These are phyloP conservation scores for Fusarium burgessii DNA, from an alignment of 2,329 filamentous ascomycete species.

Conservation along the genomic window DNA sequence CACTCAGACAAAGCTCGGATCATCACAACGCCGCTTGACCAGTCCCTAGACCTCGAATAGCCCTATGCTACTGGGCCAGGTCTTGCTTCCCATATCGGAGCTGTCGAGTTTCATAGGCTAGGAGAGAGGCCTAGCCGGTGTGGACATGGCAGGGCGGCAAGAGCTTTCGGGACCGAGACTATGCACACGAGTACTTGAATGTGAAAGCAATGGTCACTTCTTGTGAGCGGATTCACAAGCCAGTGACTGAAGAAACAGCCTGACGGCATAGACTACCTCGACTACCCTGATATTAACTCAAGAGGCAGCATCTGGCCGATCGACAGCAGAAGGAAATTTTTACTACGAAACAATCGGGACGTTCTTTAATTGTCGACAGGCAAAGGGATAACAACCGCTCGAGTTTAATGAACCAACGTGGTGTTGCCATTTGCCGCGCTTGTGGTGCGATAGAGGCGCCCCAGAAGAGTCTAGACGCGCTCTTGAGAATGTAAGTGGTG, in stretches of 20 bases:
- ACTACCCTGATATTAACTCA: not conserved
- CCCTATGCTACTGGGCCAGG: not conserved
- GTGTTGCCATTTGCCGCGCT: constrained; percentile 37
- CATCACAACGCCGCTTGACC: not conserved
- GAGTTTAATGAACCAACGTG: constrained; percentile 18
- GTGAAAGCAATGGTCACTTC: not conserved
- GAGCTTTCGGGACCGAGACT: not conserved
- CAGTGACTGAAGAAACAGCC: not conserved
- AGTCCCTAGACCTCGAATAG: not conserved
- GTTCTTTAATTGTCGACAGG: not conserved
- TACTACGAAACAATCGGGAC: not conserved
- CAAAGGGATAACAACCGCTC: constrained; percentile 3
- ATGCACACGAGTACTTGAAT: not conserved
- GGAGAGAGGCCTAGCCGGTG: not conserved
- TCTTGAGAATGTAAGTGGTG: constrained; percentile 14
- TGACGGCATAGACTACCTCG: not conserved
- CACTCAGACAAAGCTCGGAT: constrained; percentile 1
- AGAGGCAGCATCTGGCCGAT: not conserved
- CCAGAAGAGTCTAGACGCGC: constrained; percentile 38
- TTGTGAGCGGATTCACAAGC: constrained; percentile 1
- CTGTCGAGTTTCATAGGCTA: not conserved
- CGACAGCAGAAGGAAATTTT: not conserved
- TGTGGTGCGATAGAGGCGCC: constrained; percentile 34
- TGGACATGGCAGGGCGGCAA: not conserved
- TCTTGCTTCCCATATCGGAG: not conserved